Base-by-base conservation (phyloP, 2,329 filamentous ascomycete species). In the Exophiala mesophila region DNA sequence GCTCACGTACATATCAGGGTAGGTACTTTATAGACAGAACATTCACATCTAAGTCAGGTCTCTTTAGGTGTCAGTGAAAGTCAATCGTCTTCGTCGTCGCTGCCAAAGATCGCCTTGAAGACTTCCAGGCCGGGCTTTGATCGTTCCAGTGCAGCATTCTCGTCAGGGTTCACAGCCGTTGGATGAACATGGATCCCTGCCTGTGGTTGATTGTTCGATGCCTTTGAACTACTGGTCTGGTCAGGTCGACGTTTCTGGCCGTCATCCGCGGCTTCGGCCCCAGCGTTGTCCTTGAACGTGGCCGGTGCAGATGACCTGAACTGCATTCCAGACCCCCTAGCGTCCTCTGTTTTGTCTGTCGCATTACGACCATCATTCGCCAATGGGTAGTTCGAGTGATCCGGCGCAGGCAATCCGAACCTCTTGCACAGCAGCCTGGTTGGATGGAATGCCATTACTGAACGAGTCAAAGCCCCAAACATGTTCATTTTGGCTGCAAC, bases 91-190 rank as follows among this genome's bases (percentile, higher is more conserved):
- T 87, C 84, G 52, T 84, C 83, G 57, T 85, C 85, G 60, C 88
- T 87, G 4, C 89, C 90, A 74, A 97, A 97, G 20, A 97, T 88
- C n/a, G 88, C 86, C 54, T 79, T 86, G 56, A 96, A 88, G 0
- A 96, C 82, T 31, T 85, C 85, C 36, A 89, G 86, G 12, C 83
- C 81, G 1, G 88, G 85, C 40, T 79, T 75, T 56, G 80, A 72
- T 0, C 76, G 82, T 58, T 94, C 85, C 7, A 94, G 59, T 3
- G 84, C 85, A 44, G 88, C 83, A 55, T 95, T 95, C 52, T 72
- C 77, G 50, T 87, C 84, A 0, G 81, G 75, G 60, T 94, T 78
- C 17, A 92, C 7, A 26, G 6, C 23, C 23, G 23, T 7, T 7
- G 23, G n/a, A n/a, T n/a, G n/a, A n/a, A n/a, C n/a, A n/a, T n/a